Conservation (phyloP, 1,139 yeast species). For the Wickerhamomyces sp. region DNA sequence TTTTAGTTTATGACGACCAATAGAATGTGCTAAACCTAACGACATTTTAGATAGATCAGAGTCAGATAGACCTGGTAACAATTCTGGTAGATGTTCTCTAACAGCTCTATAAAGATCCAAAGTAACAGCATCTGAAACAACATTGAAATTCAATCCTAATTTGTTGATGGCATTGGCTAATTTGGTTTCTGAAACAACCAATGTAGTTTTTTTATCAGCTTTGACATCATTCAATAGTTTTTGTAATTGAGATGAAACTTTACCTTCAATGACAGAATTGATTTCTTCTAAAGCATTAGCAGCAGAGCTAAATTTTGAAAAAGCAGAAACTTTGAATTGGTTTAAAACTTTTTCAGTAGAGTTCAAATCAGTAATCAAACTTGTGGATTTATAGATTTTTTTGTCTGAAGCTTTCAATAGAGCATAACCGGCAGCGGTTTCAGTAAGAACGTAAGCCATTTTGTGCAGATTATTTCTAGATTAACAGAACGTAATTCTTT, state of each 20-base stretch:
- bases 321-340: constrained; percentile 87
- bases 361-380: constrained; percentile 72
- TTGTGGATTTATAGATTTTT: constrained; percentile 84
- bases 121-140: constrained; percentile 92
- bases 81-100: constrained; percentile 87
- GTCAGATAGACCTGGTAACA: constrained; percentile 89
- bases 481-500: no score
- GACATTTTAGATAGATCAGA: constrained; percentile 89
- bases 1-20: constrained; percentile 96
- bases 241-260: constrained; percentile 81
- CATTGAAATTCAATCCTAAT: constrained; percentile 80
- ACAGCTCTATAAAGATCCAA: constrained; percentile 93
- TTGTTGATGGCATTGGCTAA: constrained; percentile 95
- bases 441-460: constrained; percentile 95
- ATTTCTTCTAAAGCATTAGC: constrained; percentile 97
- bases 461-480: constrained; percentile 1
- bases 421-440: constrained; percentile 98
- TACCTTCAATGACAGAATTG: constrained; percentile 86
- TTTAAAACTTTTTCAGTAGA: constrained; percentile 75
- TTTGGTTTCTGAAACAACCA: constrained; percentile 92
- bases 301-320: constrained; percentile 91
- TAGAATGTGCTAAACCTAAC: constrained; percentile 93
- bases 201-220: constrained; percentile 83
- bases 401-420: constrained; percentile 95
- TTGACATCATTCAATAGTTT: constrained; percentile 73